Base-by-base conservation (phyloP, 2,329 filamentous ascomycete genomes). In the Calonectria pseudoreteaudii region DNA sequence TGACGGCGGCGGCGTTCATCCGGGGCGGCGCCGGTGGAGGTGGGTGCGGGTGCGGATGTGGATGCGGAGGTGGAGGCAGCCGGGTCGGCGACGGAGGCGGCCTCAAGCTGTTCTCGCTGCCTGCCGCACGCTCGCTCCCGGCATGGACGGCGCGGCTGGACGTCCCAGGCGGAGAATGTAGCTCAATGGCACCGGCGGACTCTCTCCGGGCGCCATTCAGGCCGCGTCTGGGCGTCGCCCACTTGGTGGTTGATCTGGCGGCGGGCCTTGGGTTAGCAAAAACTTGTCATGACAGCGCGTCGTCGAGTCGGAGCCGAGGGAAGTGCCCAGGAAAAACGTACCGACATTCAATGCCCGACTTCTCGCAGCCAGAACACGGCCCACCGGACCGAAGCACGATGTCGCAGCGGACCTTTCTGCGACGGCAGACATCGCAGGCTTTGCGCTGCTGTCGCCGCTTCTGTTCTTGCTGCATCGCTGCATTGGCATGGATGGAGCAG, bases 391-490 rank as follows among this genome's bases (percentile, higher is more conserved):
- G 71, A 7, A 75, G 58, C 2, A 80, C 75, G 8, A 80, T 80
- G 23, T 80, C 79, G 16, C 79, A 80, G 0, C 78, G 75, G 28
- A 80, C 78, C 47, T 80, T 80, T 18, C 78, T 78, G 0, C 76
- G 77, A 0, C 79, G 79, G n/a, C 79, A 80, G 8, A 80, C 58
- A 8, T 80, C 79, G 53, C 79, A 80, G 31, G 79, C 79, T 47
- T 80, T 80, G 23, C 79, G 76, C 65, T 80, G 79, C 47, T 80
- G 79, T 9, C 79, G 1, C 85, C 88, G 77, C 23, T 49, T 34
- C 49, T 72, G 66, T 11, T 65, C 66, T 20, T 66, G 64, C 64
- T 68, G 58, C 66, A 69, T 72, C 11, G 38, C 60, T 41, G 28
- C 50, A 20, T 30, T 34, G 52, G 44, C 16, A 14, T n/a, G 52